Base-by-base conservation (phyloP, 2,329 filamentous ascomycete species). In the Colletotrichum sp. region DNA sequence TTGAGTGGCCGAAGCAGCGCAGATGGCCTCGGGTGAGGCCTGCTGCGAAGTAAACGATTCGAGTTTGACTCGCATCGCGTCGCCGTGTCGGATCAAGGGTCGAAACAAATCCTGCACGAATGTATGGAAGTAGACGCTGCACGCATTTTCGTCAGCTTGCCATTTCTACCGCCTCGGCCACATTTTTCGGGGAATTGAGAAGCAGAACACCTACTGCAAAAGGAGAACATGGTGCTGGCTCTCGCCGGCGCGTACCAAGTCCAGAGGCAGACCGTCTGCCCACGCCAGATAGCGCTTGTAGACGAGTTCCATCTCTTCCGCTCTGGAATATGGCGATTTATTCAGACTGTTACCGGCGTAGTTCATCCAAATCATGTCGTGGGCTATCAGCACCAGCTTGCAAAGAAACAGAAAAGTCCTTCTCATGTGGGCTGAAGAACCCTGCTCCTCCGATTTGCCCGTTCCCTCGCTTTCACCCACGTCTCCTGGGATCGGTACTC, bases 321-420 rank as follows among this genome's bases (percentile, higher is more conserved):
- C 68, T 22, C 39, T 61, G 12, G 59, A 30, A 16, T 75, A 16
- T 3, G 12, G 61, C 9, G 27, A 39, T 9, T 27, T 29, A 25
- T 22, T 15, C 7, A 62, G 13, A 16, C 22, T 49, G 32, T 12
- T 66, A 12, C 67, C 30, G 29, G 68, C 34, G 11, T 71, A 52
- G 3, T 75, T 75, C 52, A 75, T 65, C 72, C 49, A 66, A 1
- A 71, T 66, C 68, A 75, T 75, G 19, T 75, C 68, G 19, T 75
- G 61, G 2, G 72, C 68, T 29, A 71, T 44, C 9, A 75, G 19
- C 5, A 29, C 68, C 27, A 75, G 27, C n/a, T 52, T 71, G 49
- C 72, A 75, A 1, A 70, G 22, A n/a, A 19, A 49, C 16, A 27
- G 36, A n/a, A 75, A 75, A 2, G 30, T 52, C 13, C 22, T 29